A percentile compares a stretch with the other conserved stretches of the same genome.
Conservation (phyloP, 768 basidiomycete species). For the Collybia sordida region DNA sequence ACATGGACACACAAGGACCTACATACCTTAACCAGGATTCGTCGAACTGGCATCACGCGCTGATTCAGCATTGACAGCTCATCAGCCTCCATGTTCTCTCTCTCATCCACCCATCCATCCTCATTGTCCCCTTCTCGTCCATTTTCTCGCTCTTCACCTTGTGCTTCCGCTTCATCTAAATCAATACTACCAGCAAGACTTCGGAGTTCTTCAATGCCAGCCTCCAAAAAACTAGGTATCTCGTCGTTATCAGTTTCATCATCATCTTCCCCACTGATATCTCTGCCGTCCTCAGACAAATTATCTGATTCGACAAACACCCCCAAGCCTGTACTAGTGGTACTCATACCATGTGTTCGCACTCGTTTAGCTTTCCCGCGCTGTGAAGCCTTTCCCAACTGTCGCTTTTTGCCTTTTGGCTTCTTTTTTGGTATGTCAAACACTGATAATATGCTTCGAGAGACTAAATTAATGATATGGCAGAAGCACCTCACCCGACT, state of each 20-base stretch:
- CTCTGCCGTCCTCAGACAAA: no score
- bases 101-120: conserved; percentile 25
- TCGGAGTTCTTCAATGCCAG: conserved; percentile 25
- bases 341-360: no score
- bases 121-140: conserved; percentile 11
- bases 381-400: no score
- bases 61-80: conserved; percentile 14
- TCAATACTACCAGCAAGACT: conserved; percentile 13
- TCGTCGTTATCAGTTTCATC: conserved; percentile 3
- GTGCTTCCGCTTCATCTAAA: conserved; percentile 10
- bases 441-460: conserved; percentile 25
- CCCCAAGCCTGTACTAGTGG: no score
- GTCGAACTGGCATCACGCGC: conserved; percentile 17
- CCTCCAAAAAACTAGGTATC: conserved; percentile 15
- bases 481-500: conserved; percentile 33
- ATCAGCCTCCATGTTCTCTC: neutral
- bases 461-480: conserved; percentile 37
- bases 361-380: no score
- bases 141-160: conserved; percentile 13
- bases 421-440: conserved; percentile 31
- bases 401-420: no score
- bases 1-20: neutral
- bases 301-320: no score
- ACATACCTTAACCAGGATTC: conserved; percentile 32
- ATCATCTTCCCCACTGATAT: no score